A percentile compares a stretch with the other conserved stretches of the same genome.
Evolutionary conservation across 768 basidiomycete genomes (phyloP).

Genomic region (Dendrothele bispora): DNA sequence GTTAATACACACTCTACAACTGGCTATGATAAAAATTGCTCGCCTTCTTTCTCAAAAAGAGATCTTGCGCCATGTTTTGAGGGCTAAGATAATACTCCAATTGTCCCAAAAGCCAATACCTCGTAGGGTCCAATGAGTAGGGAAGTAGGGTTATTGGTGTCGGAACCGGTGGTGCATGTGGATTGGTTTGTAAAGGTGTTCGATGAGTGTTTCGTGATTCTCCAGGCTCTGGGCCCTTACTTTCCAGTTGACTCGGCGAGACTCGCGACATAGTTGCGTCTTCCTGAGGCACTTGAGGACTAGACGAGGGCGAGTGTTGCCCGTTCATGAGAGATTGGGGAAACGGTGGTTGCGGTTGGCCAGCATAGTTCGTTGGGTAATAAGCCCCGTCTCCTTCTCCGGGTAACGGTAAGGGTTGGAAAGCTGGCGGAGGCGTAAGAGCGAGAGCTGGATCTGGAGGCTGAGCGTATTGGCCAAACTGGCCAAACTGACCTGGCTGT

Average conservation of each 20-base stretch:
- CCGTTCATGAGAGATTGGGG: too few relatives aligned
- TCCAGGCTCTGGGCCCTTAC: background rate
- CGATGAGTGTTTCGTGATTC: too few relatives aligned
- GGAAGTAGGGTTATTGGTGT: slow-evolving; percentile 43
- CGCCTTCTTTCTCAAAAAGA: slow-evolving; percentile 78
- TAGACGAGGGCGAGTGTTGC: background rate
- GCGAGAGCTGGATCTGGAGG: slow-evolving; percentile 27
- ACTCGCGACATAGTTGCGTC: slow-evolving; percentile 1
- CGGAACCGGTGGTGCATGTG: slow-evolving; percentile 33
- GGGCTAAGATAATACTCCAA: slow-evolving; percentile 91
- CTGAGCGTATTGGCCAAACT: background rate
- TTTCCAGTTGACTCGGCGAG: background rate
- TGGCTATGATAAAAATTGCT: slow-evolving; percentile 25
- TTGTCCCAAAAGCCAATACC: slow-evolving; percentile 75
- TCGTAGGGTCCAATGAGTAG: slow-evolving; percentile 64
- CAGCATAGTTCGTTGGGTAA: too few relatives aligned
- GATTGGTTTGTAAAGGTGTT: background rate
- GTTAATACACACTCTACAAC: background rate
- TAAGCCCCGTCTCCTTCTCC: too few relatives aligned
- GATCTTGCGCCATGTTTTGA: slow-evolving; percentile 87
- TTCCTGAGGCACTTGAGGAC: background rate
- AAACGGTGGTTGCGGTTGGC: too few relatives aligned
- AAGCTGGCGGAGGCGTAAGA: slow-evolving; percentile 29
- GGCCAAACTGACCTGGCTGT: slow-evolving; percentile 17
- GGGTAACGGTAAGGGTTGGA: slow-evolving; percentile 28